Percentiles rank a stretch among this genome's conserved stretches.
Evolutionary conservation across 129 eudicot species (phyloP).

Genomic region (Oenanthe sinensis): DNA sequence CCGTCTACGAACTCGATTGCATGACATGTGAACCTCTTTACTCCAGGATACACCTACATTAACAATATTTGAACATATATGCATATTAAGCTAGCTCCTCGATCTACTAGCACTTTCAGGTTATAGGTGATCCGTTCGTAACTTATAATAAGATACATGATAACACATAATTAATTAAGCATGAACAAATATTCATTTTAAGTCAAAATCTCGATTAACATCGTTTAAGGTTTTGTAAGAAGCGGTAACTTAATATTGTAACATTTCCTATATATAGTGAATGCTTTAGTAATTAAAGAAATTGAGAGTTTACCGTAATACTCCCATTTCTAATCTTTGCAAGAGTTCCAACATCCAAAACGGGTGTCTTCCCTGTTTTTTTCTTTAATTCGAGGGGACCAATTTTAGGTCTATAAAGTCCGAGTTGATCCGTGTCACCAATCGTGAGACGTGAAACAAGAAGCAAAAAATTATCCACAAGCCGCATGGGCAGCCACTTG

Average conservation of each 20-base stretch:
- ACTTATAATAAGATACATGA: no score
- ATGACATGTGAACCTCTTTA: constrained; percentile 33
- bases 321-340: constrained; percentile 50
- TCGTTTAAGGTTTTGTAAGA: no score
- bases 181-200: no score
- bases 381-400: constrained; percentile 62
- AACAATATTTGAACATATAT: not conserved
- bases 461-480: constrained; percentile 49
- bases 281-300: no score
- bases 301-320: no score
- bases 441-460: constrained; percentile 37
- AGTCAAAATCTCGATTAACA: no score
- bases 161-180: no score
- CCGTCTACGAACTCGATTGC: constrained; percentile 58
- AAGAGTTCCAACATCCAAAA: constrained; percentile 63
- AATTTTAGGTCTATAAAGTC: constrained; percentile 49
- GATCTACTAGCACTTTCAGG: not conserved
- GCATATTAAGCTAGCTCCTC: no score
- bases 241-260: no score
- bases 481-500: constrained; percentile 44
- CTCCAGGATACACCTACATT: constrained; percentile 53
- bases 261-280: no score
- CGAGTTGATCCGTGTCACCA: constrained; percentile 42
- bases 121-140: not conserved
- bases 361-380: constrained; percentile 57